Evolutionary conservation across 768 basidiomycete genomes (phyloP).

Genomic region (Cystofilobasidium capitatum): DNA sequence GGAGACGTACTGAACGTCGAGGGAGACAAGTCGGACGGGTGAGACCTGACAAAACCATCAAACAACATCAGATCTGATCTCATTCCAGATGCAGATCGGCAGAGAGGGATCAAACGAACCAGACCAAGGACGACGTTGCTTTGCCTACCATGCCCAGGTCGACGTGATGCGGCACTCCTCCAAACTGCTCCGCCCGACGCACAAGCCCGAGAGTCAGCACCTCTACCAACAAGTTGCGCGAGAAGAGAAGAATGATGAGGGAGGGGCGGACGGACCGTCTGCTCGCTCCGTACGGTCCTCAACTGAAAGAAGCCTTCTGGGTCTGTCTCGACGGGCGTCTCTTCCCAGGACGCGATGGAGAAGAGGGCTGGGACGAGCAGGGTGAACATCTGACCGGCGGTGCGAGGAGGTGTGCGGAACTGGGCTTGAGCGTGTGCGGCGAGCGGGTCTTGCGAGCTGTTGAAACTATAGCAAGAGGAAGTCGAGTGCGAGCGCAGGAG

Average conservation of each 20-base stretch:
- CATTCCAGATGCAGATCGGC: background rate
- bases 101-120: background rate
- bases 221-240: background rate
- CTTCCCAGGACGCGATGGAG: background rate
- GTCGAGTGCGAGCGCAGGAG: too few species aligned
- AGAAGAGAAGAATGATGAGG: background rate
- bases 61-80: too few species aligned
- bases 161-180: background rate
- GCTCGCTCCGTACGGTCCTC: background rate
- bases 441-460: background rate
- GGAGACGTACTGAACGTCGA: background rate
- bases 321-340: background rate
- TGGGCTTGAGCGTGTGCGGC: too few species aligned
- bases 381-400: background rate
- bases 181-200: background rate
- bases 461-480: too few species aligned
- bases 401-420: background rate
- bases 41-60: too few species aligned
- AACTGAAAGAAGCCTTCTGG: background rate
- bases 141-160: background rate
- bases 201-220: background rate
- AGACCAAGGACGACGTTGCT: background rate
- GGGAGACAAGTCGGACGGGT: background rate
- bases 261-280: background rate
- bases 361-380: background rate